phyloP scores from a whole-genome alignment of 2,329 filamentous ascomycete species.

The Fusarium globosum region DNA sequence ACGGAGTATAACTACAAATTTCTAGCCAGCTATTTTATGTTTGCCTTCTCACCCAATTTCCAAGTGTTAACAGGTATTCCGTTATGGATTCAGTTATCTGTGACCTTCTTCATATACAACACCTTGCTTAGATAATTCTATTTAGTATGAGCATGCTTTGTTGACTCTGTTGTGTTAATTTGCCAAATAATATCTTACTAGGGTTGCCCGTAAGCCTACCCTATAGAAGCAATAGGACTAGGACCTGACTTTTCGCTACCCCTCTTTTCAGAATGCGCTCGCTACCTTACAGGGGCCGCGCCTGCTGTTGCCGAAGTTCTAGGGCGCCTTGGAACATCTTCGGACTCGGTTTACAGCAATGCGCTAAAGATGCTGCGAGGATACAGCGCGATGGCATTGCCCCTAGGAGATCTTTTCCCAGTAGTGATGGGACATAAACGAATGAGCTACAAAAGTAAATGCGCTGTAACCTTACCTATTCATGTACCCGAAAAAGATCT shows the following conservation, averaged over 20 bases:
- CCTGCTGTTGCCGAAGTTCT: neutral
- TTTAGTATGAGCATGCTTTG: neutral
- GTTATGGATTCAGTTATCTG: accelerated
- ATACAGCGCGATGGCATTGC: neutral
- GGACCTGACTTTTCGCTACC: neutral
- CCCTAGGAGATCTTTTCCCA: neutral
- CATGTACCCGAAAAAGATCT: no score
- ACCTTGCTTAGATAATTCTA: neutral
- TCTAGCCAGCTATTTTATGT: no score
- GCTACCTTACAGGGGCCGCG: neutral
- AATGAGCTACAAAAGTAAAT: neutral
- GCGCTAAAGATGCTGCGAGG: neutral
- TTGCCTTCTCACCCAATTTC: no score
- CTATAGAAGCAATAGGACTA: neutral
- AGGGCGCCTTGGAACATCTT: neutral
- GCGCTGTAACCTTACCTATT: neutral
- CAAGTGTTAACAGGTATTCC: neutral
- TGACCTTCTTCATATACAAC: no score
- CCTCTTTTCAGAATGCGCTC: neutral
- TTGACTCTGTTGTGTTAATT: no score
- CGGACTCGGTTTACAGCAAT: neutral
- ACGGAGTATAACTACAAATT: no score
- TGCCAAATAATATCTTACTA: neutral
- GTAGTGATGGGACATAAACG: neutral
- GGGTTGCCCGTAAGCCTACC: no score